Conservation (phyloP, 2,329 filamentous ascomycete genomes). For the Calonectria multiphialidica region DNA sequence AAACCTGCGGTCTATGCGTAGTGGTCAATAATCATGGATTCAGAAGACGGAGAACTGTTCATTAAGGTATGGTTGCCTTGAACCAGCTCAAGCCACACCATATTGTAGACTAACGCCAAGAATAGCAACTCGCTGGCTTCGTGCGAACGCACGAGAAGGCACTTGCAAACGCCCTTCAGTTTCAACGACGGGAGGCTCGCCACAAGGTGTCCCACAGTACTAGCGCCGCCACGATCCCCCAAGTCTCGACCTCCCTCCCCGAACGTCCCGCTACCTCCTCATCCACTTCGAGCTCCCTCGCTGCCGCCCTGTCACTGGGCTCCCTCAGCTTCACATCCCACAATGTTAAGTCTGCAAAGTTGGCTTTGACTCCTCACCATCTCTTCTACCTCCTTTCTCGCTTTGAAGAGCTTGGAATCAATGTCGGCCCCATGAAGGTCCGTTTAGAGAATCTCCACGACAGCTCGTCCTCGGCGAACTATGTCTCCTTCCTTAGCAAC, state of each 20-base stretch:
- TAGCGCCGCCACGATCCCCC: slow-evolving; percentile 67
- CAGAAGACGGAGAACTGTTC: slow-evolving; percentile 90
- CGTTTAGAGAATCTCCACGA: slow-evolving; percentile 94
- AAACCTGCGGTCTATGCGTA: slow-evolving; percentile 40
- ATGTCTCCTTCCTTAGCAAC: slow-evolving; percentile 93
- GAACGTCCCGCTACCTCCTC: slow-evolving; percentile 74
- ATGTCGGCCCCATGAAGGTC: slow-evolving; percentile 96
- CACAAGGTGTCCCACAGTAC: slow-evolving; percentile 78
- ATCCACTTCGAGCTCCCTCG: slow-evolving; percentile 80
- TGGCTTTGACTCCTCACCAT: slow-evolving; percentile 95
- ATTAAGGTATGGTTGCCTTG: slow-evolving; percentile 74
- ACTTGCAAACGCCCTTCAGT: slow-evolving; percentile 92
- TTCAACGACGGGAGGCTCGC: slow-evolving; percentile 78
- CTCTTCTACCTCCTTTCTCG: slow-evolving; percentile 96
- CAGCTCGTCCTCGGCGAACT: slow-evolving; percentile 87
- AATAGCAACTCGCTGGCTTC: slow-evolving; percentile 92
- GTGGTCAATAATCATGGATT: slow-evolving; percentile 76
- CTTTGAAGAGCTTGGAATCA: slow-evolving; percentile 91
- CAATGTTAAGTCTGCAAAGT: slow-evolving; percentile 87
- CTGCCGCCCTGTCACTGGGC: slow-evolving; percentile 88
- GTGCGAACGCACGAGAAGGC: slow-evolving; percentile 98
- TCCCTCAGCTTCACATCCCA: slow-evolving; percentile 88
- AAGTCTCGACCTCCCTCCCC: slow-evolving; percentile 66
- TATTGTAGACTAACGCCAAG: slow-evolving; percentile 42
- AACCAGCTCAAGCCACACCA: neutral